Percentiles rank a stretch among this genome's conserved stretches.
These are phyloP conservation scores for Rutstroemia sp. DNA, from an alignment of 2,329 filamentous ascomycete species.

Conservation along the genomic window DNA sequence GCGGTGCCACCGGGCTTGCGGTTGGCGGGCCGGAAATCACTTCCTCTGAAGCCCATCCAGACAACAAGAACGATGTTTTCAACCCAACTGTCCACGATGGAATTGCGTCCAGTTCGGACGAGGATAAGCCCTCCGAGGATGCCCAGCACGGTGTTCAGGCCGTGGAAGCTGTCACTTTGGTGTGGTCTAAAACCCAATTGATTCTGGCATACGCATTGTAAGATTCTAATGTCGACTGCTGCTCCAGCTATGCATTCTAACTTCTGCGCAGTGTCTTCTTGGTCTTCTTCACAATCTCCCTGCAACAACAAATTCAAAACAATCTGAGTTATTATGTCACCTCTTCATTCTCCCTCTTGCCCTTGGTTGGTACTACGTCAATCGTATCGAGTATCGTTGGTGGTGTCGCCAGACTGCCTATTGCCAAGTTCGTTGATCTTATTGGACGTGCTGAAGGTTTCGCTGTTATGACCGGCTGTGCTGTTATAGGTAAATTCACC, in stretches of 20 bases:
- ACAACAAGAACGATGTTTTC: not conserved
- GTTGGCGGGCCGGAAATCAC: not conserved
- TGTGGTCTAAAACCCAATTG: constrained; percentile 23
- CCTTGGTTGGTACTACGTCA: constrained; percentile 19
- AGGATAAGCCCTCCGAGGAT: constrained; percentile 12
- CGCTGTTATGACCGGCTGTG: constrained; percentile 44
- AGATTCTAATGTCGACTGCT: not conserved
- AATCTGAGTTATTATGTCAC: constrained; percentile 21
- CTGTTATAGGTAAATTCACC: constrained; percentile 33
- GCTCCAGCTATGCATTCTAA: not conserved
- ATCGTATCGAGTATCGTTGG: constrained; percentile 25
- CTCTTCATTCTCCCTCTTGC: constrained; percentile 18
- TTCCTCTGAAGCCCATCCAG: not conserved
- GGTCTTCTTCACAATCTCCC: constrained; percentile 24
- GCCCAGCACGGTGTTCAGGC: constrained; percentile 21
- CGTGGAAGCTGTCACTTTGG: constrained; percentile 22
- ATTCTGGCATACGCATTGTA: constrained; percentile 22
- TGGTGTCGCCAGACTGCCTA: constrained; percentile 27
- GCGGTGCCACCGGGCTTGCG: not conserved
- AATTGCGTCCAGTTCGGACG: not conserved
- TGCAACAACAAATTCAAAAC: constrained; percentile 22
- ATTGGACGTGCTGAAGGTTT: constrained; percentile 62
- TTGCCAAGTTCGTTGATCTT: constrained; percentile 61
- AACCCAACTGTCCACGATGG: not conserved
- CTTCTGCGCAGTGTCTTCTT: constrained; percentile 16